Evolutionary conservation across 2,329 filamentous ascomycete species (phyloP), one percentile per base, ranked within the genome.

Genomic region (Albifimbria verrucaria): DNA sequence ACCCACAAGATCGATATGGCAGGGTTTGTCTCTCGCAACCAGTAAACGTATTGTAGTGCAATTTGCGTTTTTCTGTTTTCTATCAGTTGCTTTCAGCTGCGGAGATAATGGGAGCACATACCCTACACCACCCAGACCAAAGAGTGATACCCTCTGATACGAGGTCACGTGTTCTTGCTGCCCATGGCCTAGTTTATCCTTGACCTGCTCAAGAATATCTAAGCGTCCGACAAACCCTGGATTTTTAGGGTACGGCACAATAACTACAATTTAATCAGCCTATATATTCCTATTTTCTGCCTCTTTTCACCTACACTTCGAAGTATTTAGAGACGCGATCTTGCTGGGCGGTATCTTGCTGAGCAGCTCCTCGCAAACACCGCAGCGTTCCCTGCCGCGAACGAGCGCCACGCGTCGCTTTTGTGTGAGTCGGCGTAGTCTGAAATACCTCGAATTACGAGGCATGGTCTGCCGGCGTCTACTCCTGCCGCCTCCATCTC

Each of bases 11-110:
- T 45, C 6, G 43, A 45, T 45, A 45, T 45, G 11, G 43, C 10
- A 23, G 43, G 43, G 43, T 21, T 21, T 45, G 21, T 21, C 43
- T 23, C 18, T 17, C 21, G 43, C 43, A 45, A 45, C 43, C 43
- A 45, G 43, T 45, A 45, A 21, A 45, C 20, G n/a, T 45, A 45
- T 17, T 6, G 6, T 17, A 45, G 43, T 70, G 50, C 62, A 65
- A 52, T 45, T 17, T 45, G 43, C 7, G 43, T 45, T 45, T 45
- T 45, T 23, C 43, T 45, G 43, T 22, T 45, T 21, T 6, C 15
- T 45, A 23, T 45, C 24, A 45, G 43, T 45, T 45, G 5, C 43
- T 9, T 45, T 7, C 21, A 4, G 9, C 21, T 23, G 21, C 7
- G 15, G 7, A 45, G 7, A 7, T 4, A 12, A 23, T 45, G 15